Percentiles rank a stretch among this genome's conserved stretches.
phyloP scores from a whole-genome alignment of 2,329 filamentous ascomycete genomes.

The Aspergillus jensenii region DNA sequence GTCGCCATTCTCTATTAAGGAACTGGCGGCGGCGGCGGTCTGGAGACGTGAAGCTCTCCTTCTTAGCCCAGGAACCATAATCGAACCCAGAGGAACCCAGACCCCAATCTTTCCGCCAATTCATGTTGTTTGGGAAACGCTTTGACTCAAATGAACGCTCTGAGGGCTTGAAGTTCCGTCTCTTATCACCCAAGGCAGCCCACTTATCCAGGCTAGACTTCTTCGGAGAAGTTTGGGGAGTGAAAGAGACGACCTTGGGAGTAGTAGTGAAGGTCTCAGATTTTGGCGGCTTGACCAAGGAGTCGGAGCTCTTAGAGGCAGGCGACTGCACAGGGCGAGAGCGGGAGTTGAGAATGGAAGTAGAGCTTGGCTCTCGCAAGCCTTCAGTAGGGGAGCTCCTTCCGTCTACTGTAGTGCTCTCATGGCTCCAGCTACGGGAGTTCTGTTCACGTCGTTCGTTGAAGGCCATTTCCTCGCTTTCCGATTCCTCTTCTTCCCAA shows the following conservation, averaged over 20 bases:
- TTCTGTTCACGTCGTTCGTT: slow-evolving; percentile 64
- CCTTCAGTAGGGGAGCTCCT: slow-evolving; percentile 50
- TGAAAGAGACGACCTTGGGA: slow-evolving; percentile 35
- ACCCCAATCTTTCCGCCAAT: slow-evolving; percentile 45
- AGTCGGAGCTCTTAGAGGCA: slow-evolving; percentile 11
- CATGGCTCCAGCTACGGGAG: slow-evolving; percentile 75
- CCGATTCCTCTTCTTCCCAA: slow-evolving; percentile 79
- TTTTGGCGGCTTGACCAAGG: slow-evolving; percentile 51
- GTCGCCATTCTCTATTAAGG: slow-evolving; percentile 48
- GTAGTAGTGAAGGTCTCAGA: slow-evolving; percentile 61
- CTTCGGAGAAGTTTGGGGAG: slow-evolving; percentile 63
- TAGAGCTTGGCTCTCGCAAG: slow-evolving; percentile 56
- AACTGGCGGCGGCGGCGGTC: slow-evolving; percentile 40
- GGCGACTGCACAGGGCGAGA: slow-evolving; percentile 26
- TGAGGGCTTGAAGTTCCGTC: slow-evolving; percentile 64
- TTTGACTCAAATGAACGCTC: slow-evolving; percentile 53
- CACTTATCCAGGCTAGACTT: slow-evolving; percentile 71
- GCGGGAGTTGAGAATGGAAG: slow-evolving; percentile 51
- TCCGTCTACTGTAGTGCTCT: slow-evolving; percentile 58
- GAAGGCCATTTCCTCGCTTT: slow-evolving; percentile 61
- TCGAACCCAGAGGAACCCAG: slow-evolving; percentile 39
- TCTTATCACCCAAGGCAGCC: slow-evolving; percentile 80
- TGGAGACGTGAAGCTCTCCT: slow-evolving; percentile 28
- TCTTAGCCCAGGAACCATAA: slow-evolving; percentile 35
- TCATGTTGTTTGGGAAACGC: slow-evolving; percentile 43